Evolutionary conservation across 352 stramenopile genomes (phyloP).

Genomic region (Globisporangium megalacanthum): DNA sequence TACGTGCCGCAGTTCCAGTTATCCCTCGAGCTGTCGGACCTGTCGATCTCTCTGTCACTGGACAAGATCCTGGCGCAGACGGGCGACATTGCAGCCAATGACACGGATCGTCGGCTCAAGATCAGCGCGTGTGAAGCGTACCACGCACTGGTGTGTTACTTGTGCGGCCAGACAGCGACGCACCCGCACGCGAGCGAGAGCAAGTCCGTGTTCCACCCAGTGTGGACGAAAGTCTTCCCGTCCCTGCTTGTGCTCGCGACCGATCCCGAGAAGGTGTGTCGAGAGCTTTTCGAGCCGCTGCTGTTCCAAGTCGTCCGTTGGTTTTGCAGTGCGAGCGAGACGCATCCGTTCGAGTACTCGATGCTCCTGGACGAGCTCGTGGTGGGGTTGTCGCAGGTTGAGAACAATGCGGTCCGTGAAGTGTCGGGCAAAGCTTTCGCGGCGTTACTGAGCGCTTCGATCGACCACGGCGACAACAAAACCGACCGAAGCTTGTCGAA

Average conservation of each 20-base stretch:
- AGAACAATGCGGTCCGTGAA: slow-evolving; percentile 47
- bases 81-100: slow-evolving; percentile 36
- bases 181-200: slow-evolving; percentile 48
- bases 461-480: slow-evolving; percentile 26
- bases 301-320: slow-evolving; percentile 72
- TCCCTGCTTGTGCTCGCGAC: slow-evolving; percentile 49
- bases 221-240: slow-evolving; percentile 52
- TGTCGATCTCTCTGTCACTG: slow-evolving; percentile 35
- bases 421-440: slow-evolving; percentile 60
- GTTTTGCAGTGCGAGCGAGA: slow-evolving; percentile 47
- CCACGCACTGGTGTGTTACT: slow-evolving; percentile 60
- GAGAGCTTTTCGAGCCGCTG: slow-evolving; percentile 63
- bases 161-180: slow-evolving; percentile 68
- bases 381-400: slow-evolving; percentile 41
- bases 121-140: slow-evolving; percentile 56
- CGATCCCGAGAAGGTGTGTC: slow-evolving; percentile 66
- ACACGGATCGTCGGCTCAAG: slow-evolving; percentile 60
- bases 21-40: slow-evolving; percentile 39
- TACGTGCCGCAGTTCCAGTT: slow-evolving; percentile 23
- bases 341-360: slow-evolving; percentile 65
- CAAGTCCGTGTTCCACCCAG: slow-evolving; percentile 56
- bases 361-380: slow-evolving; percentile 55
- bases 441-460: slow-evolving; percentile 32
- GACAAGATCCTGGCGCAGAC: slow-evolving; percentile 45
- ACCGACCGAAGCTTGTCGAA: slow-evolving; percentile 15